A percentile compares a stretch with the other conserved stretches of the same genome.
Conservation (phyloP, 257 asterid species). For the Capsicum rhomboideum region DNA sequence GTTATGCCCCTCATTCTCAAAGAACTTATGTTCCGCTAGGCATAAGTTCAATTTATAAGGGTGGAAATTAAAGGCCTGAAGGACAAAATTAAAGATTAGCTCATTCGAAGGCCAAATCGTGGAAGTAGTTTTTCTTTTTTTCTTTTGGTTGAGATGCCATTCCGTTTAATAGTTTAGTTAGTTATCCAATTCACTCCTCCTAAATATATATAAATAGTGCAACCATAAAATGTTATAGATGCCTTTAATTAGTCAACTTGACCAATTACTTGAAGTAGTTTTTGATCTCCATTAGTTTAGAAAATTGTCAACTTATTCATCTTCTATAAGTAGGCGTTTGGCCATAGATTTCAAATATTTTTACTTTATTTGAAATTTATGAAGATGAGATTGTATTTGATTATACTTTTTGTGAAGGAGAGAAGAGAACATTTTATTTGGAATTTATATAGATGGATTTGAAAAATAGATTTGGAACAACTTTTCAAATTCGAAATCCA, state of each 20-base stretch:
- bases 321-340: background rate
- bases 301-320: background rate
- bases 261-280: background rate
- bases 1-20: too few relatives aligned
- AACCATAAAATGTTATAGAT: background rate
- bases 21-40: too few relatives aligned
- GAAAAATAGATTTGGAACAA: background rate
- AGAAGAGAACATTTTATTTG: background rate
- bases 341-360: too few relatives aligned
- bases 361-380: too few relatives aligned
- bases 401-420: rapidly evolving
- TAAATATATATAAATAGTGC: background rate
- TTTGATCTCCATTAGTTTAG: background rate
- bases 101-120: too few relatives aligned
- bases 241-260: background rate
- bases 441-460: background rate
- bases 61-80: too few relatives aligned
- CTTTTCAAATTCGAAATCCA: background rate
- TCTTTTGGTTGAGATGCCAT: background rate
- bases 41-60: too few relatives aligned
- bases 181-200: background rate
- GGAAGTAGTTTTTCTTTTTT: too few relatives aligned
- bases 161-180: background rate
- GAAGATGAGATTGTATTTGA: background rate
- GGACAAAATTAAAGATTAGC: too few relatives aligned